Conservation (phyloP, 2,329 filamentous ascomycete genomes). For the Fusarium compactum region DNA sequence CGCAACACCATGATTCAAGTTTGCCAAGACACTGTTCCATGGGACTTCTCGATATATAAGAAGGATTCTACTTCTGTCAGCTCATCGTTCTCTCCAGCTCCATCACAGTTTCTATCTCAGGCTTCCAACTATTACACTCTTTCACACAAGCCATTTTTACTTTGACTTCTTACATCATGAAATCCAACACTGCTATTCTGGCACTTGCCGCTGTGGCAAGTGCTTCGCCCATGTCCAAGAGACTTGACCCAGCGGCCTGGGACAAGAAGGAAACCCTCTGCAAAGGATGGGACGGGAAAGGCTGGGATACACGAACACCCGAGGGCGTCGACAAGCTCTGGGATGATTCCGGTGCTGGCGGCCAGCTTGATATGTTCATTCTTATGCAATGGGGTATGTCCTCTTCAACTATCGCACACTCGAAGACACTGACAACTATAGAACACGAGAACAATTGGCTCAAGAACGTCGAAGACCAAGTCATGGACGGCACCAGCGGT, state of each 20-base stretch:
- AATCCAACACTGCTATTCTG: constrained; percentile 1
- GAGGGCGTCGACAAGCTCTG: constrained; percentile 23
- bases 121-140: not conserved
- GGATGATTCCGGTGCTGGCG: constrained; percentile 1
- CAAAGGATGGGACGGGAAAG: constrained; percentile 12
- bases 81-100: not conserved
- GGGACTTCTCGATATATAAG: not conserved
- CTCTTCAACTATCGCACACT: too few relatives aligned
- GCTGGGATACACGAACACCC: constrained; percentile 16
- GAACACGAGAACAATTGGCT: constrained; percentile 28
- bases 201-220: not conserved
- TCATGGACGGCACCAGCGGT: constrained; percentile 8
- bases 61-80: not conserved
- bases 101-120: not conserved
- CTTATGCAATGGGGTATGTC: constrained; percentile 11
- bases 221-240: constrained; percentile 4
- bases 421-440: not conserved
- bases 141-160: not conserved
- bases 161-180: constrained; percentile 1
- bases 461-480: constrained; percentile 18
- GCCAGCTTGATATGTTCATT: constrained; percentile 12
- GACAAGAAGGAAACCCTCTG: constrained; percentile 18
- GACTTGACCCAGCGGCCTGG: not conserved
- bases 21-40: not conserved
- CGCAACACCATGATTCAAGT: not conserved